Conservation (phyloP, 2,329 filamentous ascomycete species). For the Penicillium sp. region DNA sequence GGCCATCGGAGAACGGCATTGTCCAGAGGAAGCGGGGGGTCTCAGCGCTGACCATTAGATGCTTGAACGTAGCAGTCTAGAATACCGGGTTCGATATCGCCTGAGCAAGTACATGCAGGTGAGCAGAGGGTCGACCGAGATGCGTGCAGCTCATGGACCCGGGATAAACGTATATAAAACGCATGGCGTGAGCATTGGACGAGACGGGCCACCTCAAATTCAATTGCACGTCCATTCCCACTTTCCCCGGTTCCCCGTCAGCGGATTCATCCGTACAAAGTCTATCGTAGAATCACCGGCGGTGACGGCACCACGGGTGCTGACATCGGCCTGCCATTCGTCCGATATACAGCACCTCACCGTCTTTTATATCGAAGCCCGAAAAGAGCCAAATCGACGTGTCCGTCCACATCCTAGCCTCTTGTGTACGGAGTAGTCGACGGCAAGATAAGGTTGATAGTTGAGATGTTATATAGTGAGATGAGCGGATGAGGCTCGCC, state of each 20-base stretch:
- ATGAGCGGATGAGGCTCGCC: no score
- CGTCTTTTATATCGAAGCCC: conserved; percentile 15
- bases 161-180: not conserved
- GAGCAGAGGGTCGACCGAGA: not conserved
- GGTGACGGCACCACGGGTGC: conserved; percentile 20
- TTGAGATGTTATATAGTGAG: no score
- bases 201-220: not conserved
- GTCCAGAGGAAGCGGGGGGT: not conserved
- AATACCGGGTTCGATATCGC: not conserved
- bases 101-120: conserved; percentile 10
- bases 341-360: conserved; percentile 16
- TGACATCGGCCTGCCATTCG: conserved; percentile 24
- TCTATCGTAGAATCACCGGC: conserved; percentile 3
- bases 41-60: not conserved
- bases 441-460: not conserved
- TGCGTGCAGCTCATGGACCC: not conserved
- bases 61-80: not conserved
- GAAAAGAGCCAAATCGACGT: not conserved
- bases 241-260: not conserved
- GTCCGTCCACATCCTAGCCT: not conserved
- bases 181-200: not conserved
- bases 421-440: not conserved
- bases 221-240: not conserved
- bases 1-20: not conserved
- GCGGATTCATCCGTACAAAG: not conserved